Conservation (phyloP, 768 basidiomycete species). For the Amanita pallidorosea region DNA sequence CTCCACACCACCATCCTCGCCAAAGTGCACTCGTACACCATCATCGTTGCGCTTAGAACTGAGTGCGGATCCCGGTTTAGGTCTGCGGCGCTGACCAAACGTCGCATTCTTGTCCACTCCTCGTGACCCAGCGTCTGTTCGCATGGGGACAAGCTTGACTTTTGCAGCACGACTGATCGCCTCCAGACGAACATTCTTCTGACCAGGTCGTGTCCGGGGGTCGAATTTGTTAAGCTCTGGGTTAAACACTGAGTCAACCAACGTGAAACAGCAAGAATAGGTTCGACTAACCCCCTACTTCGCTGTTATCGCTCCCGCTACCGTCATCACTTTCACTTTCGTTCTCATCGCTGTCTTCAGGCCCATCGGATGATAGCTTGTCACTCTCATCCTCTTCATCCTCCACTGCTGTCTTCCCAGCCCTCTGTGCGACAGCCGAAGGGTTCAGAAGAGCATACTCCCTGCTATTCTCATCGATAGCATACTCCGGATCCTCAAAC, state of each 20-base stretch:
- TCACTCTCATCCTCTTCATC: constrained; percentile 87
- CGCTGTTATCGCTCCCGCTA: constrained; percentile 36
- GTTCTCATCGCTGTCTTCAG: constrained; percentile 28
- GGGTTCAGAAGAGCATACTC: constrained; percentile 95
- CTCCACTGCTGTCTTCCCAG: constrained; percentile 72
- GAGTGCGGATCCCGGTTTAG: constrained; percentile 14
- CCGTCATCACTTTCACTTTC: constrained; percentile 30
- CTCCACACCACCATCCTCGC: constrained; percentile 64
- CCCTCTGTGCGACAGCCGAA: constrained; percentile 52
- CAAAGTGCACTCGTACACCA: constrained; percentile 4
- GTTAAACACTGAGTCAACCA: background rate
- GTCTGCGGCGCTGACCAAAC: constrained; percentile 58
- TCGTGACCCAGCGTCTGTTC: constrained; percentile 25
- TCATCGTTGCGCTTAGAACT: constrained; percentile 9
- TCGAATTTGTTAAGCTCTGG: constrained; percentile 42
- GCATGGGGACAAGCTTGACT: constrained; percentile 59
- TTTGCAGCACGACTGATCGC: constrained; percentile 38
- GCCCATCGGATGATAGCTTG: constrained; percentile 47
- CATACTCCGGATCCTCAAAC: constrained; percentile 86
- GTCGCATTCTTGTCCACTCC: constrained; percentile 41
- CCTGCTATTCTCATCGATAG: constrained; percentile 78
- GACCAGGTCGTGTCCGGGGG: constrained; percentile 37
- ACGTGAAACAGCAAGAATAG: constrained; percentile 1
- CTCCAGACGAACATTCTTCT: constrained; percentile 35
- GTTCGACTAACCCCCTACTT: constrained; percentile 37